A percentile compares a stretch with the other conserved stretches of the same genome.
These are phyloP conservation scores for Penicillium bialowiezense DNA, from an alignment of 495 filamentous ascomycete genomes.

Conservation along the genomic window DNA sequence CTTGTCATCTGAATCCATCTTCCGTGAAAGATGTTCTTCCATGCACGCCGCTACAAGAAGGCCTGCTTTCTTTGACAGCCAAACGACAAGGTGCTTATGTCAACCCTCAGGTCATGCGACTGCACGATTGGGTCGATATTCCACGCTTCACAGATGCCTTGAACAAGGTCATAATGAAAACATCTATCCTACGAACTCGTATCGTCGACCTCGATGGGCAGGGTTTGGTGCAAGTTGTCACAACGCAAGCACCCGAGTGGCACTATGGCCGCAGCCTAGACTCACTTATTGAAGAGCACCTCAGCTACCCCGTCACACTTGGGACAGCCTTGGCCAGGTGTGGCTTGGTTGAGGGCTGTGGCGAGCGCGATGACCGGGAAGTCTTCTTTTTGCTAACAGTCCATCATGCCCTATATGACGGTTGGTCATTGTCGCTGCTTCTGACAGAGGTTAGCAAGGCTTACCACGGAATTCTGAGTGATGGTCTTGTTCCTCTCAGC, in stretches of 20 bases:
- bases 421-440: not conserved
- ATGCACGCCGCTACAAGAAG: not conserved
- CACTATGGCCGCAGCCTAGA: not conserved
- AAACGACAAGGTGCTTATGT: not conserved
- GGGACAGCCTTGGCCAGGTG: not conserved
- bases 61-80: not conserved
- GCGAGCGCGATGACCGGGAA: not conserved
- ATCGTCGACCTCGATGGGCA: not conserved
- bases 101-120: not conserved
- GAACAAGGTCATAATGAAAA: not conserved
- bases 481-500: not conserved
- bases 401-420: slow-evolving; percentile 1
- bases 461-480: not conserved
- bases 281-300: not conserved
- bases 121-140: not conserved
- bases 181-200: not conserved
- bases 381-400: not conserved
- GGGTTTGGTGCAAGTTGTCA: not conserved
- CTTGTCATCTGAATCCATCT: not conserved
- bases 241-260: no score
- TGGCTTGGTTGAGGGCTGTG: not conserved
- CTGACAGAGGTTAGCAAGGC: not conserved
- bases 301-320: not conserved
- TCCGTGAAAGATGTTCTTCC: not conserved
- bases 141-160: not conserved